Base-by-base conservation (phyloP, 1,284 basidiomycete species). In the Inonotus obliquus region DNA sequence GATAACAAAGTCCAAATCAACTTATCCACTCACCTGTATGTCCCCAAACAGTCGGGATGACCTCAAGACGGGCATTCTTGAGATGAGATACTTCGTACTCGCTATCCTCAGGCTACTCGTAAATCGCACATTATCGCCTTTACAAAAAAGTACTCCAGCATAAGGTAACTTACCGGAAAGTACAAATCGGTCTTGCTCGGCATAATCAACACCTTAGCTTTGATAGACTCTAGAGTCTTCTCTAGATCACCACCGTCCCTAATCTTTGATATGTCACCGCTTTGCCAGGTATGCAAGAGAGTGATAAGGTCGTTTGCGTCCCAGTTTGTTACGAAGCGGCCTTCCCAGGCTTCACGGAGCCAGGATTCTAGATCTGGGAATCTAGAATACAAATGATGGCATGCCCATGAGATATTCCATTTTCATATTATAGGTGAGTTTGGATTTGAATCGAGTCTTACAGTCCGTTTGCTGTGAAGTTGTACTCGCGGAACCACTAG, bases 291-390 rank as follows among this genome's bases (percentile, higher is more conserved):
- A 37, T 69, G 67, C 48, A 77, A 66, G 17, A 78, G 67, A 29
- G 71, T 68, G 37, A 77, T 62, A 67, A 76, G 71, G 65, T 77
- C 75, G 63, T 78, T 76, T 52, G 76, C 76, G 44, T 78, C 77
- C 75, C 77, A 77, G 48, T 68, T 56, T 14, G 65, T 60, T 35
- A 76, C 58, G 63, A 66, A 73, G 38, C 72, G 65, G 48, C 65
- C 73, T 64, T 77, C 76, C 76, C 76, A 77, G 21, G 65, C 66
- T 59, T 74, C 75, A 21, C 69, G 66, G 19, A 77, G 54, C 65
- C 69, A 74, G 14, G 69, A 67, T 47, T 75, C 67, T 45, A 74
- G 58, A 39, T 73, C 69, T 29, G 71, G 69, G 63, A 69, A 75
- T 54, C 73, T 74, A 52, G 45, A n/a, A n/a, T n/a, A n/a, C n/a